phyloP scores from a whole-genome alignment of 371 early-diverging fungal genomes.

The Zopfochytrium polystomum region DNA sequence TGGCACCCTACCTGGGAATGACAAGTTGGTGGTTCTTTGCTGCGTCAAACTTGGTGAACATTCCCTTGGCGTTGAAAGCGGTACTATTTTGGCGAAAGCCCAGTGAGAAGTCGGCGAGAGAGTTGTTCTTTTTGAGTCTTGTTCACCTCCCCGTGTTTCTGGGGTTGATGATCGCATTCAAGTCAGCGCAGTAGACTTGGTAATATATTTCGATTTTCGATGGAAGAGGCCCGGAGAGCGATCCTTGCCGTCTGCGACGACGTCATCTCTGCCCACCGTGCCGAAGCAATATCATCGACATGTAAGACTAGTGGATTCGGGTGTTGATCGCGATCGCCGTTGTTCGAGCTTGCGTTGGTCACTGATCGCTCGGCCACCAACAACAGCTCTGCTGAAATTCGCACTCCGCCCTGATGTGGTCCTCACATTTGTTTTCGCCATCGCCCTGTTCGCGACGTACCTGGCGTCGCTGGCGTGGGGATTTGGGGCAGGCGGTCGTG shows the following conservation, averaged over 20 bases:
- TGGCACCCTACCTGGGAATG: slow-evolving; percentile 68
- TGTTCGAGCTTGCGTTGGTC: background rate
- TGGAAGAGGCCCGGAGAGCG: slow-evolving; percentile 5
- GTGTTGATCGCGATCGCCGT: background rate
- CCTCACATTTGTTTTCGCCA: background rate
- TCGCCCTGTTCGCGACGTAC: slow-evolving; percentile 5
- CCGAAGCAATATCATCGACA: background rate
- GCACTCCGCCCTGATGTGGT: slow-evolving; percentile 11
- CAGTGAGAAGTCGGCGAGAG: slow-evolving; percentile 77
- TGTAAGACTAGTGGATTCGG: too few relatives aligned
- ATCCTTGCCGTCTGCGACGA: background rate
- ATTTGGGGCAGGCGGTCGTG: background rate
- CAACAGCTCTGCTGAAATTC: background rate
- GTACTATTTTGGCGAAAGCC: slow-evolving; percentile 70
- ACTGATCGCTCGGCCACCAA: too few relatives aligned
- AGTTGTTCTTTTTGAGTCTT: slow-evolving; percentile 86
- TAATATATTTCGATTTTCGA: too few relatives aligned
- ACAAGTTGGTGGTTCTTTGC: slow-evolving; percentile 77
- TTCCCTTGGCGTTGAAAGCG: slow-evolving; percentile 65
- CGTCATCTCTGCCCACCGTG: background rate
- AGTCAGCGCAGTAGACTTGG: too few relatives aligned
- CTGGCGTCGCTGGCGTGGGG: background rate
- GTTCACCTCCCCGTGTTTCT: slow-evolving; percentile 83
- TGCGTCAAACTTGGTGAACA: slow-evolving; percentile 76
- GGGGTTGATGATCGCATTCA: slow-evolving; percentile 84